Conservation (phyloP, 2,329 filamentous ascomycete genomes). For the Hymenoscyphus linearis region DNA sequence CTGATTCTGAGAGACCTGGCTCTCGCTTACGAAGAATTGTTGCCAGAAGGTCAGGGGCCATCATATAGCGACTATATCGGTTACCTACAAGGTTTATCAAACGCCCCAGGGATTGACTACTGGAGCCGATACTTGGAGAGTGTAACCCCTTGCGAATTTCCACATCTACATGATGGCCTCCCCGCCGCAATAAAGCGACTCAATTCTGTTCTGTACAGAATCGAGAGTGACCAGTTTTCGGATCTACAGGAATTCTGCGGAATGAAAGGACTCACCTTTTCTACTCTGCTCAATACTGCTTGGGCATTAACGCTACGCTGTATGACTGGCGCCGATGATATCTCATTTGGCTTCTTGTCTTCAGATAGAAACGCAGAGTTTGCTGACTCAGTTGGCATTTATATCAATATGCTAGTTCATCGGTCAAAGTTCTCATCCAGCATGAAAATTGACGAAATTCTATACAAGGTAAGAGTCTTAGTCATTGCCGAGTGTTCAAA, state of each 20-base stretch:
- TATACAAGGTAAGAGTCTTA: slow-evolving; percentile 7
- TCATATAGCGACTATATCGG: slow-evolving; percentile 35
- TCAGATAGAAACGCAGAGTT: slow-evolving; percentile 37
- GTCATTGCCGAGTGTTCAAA: neutral
- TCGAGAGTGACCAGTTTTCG: neutral
- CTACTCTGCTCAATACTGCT: slow-evolving; percentile 34
- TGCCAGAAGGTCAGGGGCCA: slow-evolving; percentile 23
- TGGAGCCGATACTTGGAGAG: slow-evolving; percentile 24
- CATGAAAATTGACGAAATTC: slow-evolving; percentile 25
- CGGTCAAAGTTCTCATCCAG: slow-evolving; percentile 14
- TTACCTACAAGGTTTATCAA: slow-evolving; percentile 24
- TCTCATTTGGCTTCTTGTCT: slow-evolving; percentile 35
- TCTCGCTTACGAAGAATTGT: slow-evolving; percentile 30
- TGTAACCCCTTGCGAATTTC: slow-evolving; percentile 33
- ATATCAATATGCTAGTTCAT: slow-evolving; percentile 36
- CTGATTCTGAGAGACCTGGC: slow-evolving; percentile 41
- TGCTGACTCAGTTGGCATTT: slow-evolving; percentile 42
- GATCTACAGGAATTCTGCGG: slow-evolving; percentile 36
- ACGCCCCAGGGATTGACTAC: slow-evolving; percentile 19
- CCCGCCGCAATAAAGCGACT: slow-evolving; percentile 12
- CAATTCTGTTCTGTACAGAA: slow-evolving; percentile 10
- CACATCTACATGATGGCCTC: slow-evolving; percentile 20
- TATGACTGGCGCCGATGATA: slow-evolving; percentile 31
- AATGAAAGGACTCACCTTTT: slow-evolving; percentile 31
- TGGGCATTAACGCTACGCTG: slow-evolving; percentile 37